Evolutionary conservation across 805 yeast genomes (phyloP).

Genomic region (Metschnikowia matae): DNA sequence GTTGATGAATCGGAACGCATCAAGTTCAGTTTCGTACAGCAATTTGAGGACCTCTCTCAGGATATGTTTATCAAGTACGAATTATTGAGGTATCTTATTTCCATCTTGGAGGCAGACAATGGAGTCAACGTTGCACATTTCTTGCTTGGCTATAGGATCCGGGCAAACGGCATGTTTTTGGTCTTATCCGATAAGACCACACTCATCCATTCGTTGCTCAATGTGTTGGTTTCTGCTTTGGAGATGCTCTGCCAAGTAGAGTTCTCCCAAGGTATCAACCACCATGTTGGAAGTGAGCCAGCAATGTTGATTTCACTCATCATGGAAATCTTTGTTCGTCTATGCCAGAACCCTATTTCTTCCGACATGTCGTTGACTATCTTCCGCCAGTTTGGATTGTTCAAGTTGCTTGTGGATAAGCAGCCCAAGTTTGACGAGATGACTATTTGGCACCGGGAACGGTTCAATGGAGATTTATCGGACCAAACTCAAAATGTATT

Average conservation of each 20-base stretch:
- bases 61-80: constrained; percentile 48
- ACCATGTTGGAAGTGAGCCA: constrained; percentile 48
- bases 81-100: constrained; percentile 54
- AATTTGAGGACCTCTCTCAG: constrained; percentile 40
- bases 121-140: constrained; percentile 64
- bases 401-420: constrained; percentile 46
- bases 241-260: constrained; percentile 37
- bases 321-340: constrained; percentile 58
- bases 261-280: constrained; percentile 27
- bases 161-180: constrained; percentile 44
- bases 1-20: constrained; percentile 76
- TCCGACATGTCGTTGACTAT: constrained; percentile 47
- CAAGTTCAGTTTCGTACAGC: constrained; percentile 66
- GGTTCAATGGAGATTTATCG: constrained; percentile 41
- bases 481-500: constrained; percentile 27
- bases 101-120: constrained; percentile 42
- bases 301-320: constrained; percentile 54
- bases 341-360: constrained; percentile 56
- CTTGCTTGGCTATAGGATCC: constrained; percentile 64
- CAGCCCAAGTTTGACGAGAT: constrained; percentile 53
- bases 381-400: constrained; percentile 48
- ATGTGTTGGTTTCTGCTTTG: constrained; percentile 46
- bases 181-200: constrained; percentile 53
- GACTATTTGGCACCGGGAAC: constrained; percentile 52
- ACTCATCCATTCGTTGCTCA: constrained; percentile 47